Percentiles rank a stretch among this genome's conserved stretches.
These are phyloP conservation scores for Monoraphidium neglectum DNA, from an alignment of 139 green algal species.

Conservation along the genomic window DNA sequence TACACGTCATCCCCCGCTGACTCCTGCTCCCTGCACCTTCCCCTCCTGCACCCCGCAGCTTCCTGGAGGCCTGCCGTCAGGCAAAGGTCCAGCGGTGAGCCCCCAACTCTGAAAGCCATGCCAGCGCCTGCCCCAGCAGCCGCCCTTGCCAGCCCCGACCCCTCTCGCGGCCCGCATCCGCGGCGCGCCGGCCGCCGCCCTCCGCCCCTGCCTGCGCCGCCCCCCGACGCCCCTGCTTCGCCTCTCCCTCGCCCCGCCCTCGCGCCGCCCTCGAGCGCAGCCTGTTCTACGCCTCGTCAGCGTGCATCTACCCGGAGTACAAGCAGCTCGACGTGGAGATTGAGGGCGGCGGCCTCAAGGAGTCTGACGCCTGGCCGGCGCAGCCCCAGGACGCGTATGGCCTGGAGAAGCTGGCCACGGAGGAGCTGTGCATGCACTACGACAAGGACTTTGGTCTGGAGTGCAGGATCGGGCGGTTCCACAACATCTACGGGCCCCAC, in stretches of 20 bases:
- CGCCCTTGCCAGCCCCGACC: too few relatives aligned
- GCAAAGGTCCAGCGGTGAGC: slow-evolving; percentile 46
- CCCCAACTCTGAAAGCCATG: too few relatives aligned
- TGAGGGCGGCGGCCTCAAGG: slow-evolving; percentile 95
- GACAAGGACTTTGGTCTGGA: slow-evolving; percentile 97
- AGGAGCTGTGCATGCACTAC: slow-evolving; percentile 99
- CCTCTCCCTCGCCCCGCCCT: too few relatives aligned
- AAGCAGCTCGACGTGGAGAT: slow-evolving; percentile 90
- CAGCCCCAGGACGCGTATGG: slow-evolving; percentile 99
- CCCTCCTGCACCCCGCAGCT: too few relatives aligned
- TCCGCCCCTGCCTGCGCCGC: too few relatives aligned
- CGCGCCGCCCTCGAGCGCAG: too few relatives aligned
- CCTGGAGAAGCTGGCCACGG: slow-evolving; percentile 96
- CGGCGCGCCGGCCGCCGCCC: too few relatives aligned
- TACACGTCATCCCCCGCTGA: too few relatives aligned
- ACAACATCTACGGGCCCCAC: slow-evolving; percentile 96
- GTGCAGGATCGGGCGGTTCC: slow-evolving; percentile 89
- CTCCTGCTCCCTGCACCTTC: too few relatives aligned
- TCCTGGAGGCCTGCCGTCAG: slow-evolving; percentile 91
- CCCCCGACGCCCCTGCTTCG: too few relatives aligned
- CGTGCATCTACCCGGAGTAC: slow-evolving; percentile 99
- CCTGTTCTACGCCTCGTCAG: slow-evolving; percentile 98
- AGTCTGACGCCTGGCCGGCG: slow-evolving; percentile 95
- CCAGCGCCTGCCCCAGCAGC: too few relatives aligned
- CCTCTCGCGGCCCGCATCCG: too few relatives aligned